A percentile compares a stretch with the other conserved stretches of the same genome.
These are phyloP conservation scores for Brassica hybrid DNA, from an alignment of 441 rosid genomes.

Conservation along the genomic window DNA sequence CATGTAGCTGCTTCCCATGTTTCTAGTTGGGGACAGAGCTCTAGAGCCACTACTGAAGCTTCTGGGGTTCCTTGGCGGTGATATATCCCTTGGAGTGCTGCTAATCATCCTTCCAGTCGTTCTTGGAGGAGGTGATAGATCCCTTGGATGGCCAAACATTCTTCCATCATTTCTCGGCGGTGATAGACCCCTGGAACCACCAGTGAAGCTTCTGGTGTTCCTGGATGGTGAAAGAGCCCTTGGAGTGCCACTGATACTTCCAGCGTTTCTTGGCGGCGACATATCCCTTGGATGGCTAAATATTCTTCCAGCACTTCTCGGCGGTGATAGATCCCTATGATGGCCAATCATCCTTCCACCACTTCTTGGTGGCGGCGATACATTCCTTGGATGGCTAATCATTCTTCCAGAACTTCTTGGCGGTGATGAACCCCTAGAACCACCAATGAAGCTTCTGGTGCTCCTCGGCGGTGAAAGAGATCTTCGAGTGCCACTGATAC, in stretches of 20 bases:
- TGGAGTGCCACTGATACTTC: slow-evolving; percentile 8
- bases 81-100: slow-evolving; percentile 18
- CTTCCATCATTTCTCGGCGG: slow-evolving; percentile 30
- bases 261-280: slow-evolving; percentile 20
- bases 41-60: slow-evolving; percentile 52
- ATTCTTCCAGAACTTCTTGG: slow-evolving; percentile 54
- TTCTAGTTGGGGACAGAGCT: slow-evolving; percentile 55
- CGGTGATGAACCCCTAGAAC: slow-evolving; percentile 67
- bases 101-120: slow-evolving; percentile 24
- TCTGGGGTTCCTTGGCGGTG: slow-evolving; percentile 31
- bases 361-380: slow-evolving; percentile 33
- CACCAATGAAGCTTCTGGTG: slow-evolving; percentile 30
- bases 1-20: slow-evolving; percentile 40
- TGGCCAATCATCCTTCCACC: no score
- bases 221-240: slow-evolving; percentile 31
- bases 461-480: slow-evolving; percentile 28
- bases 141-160: neutral
- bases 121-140: slow-evolving; percentile 26
- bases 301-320: no score
- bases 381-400: slow-evolving; percentile 6
- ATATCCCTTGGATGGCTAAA: neutral
- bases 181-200: slow-evolving; percentile 30
- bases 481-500: slow-evolving; percentile 47
- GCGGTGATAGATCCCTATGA: no score
- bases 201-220: slow-evolving; percentile 19